Evolutionary conservation across 139 green algal genomes (phyloP).

Genomic region (Closterium sp.): DNA sequence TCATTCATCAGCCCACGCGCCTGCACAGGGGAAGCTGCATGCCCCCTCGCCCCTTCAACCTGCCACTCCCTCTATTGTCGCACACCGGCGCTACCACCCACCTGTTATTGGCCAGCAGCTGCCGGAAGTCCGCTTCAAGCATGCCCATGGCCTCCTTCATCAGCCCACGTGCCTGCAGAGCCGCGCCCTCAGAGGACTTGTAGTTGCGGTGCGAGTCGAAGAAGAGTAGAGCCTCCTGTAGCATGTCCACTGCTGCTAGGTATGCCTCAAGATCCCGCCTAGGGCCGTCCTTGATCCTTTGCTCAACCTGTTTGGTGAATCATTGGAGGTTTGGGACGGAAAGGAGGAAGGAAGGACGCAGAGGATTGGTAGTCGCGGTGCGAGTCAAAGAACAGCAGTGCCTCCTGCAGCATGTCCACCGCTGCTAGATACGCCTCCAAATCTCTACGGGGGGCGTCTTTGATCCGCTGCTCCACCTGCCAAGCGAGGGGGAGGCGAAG

Average conservation of each 20-base stretch:
- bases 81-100: not conserved
- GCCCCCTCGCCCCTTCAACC: not conserved
- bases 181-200: slow-evolving; percentile 16
- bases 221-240: slow-evolving; percentile 32
- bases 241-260: slow-evolving; percentile 21
- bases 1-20: slow-evolving; percentile 4
- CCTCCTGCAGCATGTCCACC: slow-evolving; percentile 21
- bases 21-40: not conserved
- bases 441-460: not conserved
- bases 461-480: slow-evolving; percentile 35
- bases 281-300: slow-evolving; percentile 2
- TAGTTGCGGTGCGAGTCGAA: slow-evolving; percentile 36
- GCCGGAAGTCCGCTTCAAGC: slow-evolving; percentile 35
- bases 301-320: slow-evolving; percentile 28
- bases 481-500: no score
- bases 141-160: slow-evolving; percentile 25
- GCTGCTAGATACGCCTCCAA: slow-evolving; percentile 29
- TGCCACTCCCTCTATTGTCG: not conserved
- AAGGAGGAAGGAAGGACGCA: no score
- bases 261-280: slow-evolving; percentile 16
- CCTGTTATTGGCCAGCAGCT: slow-evolving; percentile 24
- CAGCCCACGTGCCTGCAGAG: slow-evolving; percentile 9
- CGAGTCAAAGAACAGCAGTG: slow-evolving; percentile 28
- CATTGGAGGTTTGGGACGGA: not conserved
- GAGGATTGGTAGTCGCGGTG: not conserved